A percentile compares a stretch with the other conserved stretches of the same genome.
Conservation (phyloP, 2,329 filamentous ascomycete species). For the Neoarthrinium moseri region DNA sequence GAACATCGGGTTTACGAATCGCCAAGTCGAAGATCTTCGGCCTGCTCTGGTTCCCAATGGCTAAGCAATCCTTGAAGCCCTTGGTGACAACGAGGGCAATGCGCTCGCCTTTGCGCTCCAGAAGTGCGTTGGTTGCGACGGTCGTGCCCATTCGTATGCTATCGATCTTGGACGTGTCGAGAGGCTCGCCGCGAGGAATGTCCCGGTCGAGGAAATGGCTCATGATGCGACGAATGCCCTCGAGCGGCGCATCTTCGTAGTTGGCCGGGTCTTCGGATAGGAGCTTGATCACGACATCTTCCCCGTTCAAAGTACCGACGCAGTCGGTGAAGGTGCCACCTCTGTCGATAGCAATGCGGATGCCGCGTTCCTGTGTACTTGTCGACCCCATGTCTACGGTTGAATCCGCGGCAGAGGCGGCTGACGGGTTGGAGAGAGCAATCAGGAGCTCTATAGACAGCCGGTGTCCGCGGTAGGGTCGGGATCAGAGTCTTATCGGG, state of each 20-base stretch:
- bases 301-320: slow-evolving; percentile 74
- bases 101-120: slow-evolving; percentile 86
- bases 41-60: slow-evolving; percentile 87
- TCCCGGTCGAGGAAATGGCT: slow-evolving; percentile 72
- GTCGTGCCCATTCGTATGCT: slow-evolving; percentile 96
- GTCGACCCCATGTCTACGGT: slow-evolving; percentile 31
- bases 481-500: neutral
- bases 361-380: slow-evolving; percentile 48
- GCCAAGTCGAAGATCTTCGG: slow-evolving; percentile 90
- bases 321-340: slow-evolving; percentile 94
- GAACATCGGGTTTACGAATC: slow-evolving; percentile 80
- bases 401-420: neutral
- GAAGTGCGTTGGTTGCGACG: slow-evolving; percentile 86
- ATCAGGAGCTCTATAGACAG: neutral
- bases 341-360: slow-evolving; percentile 75
- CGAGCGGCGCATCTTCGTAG: slow-evolving; percentile 86
- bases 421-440: neutral
- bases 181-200: slow-evolving; percentile 73
- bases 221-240: slow-evolving; percentile 85
- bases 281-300: slow-evolving; percentile 83
- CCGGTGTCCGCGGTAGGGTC: neutral
- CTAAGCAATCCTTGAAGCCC: slow-evolving; percentile 83
- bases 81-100: slow-evolving; percentile 85
- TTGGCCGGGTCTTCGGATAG: slow-evolving; percentile 88
- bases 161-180: slow-evolving; percentile 82